phyloP scores from a whole-genome alignment of 2,329 filamentous ascomycete species.

The Beauveria medogensis region DNA sequence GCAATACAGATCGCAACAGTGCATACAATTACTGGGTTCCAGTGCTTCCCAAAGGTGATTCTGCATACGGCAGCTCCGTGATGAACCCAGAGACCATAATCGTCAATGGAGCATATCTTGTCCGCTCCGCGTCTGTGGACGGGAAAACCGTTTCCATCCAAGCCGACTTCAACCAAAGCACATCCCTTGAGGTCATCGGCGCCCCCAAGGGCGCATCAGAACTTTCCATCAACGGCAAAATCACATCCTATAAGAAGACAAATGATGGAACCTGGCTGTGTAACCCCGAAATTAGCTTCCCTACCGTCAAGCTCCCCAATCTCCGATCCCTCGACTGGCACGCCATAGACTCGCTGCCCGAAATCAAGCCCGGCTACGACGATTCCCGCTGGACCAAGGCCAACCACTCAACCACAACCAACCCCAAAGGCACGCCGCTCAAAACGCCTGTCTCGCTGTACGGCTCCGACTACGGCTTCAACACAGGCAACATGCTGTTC shows the following conservation, averaged over 20 bases:
- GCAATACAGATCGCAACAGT: slow-evolving; percentile 46
- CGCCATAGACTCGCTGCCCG: slow-evolving; percentile 62
- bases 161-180: slow-evolving; percentile 66
- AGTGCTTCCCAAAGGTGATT: slow-evolving; percentile 32
- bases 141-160: slow-evolving; percentile 52
- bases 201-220: slow-evolving; percentile 41
- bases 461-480: slow-evolving; percentile 64
- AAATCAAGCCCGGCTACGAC: slow-evolving; percentile 55
- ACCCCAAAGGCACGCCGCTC: slow-evolving; percentile 49
- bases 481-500: slow-evolving; percentile 61
- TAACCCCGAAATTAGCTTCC: slow-evolving; percentile 43
- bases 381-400: slow-evolving; percentile 60
- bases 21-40: slow-evolving; percentile 65
- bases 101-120: slow-evolving; percentile 54
- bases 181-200: slow-evolving; percentile 59
- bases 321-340: slow-evolving; percentile 58
- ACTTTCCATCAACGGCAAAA: slow-evolving; percentile 34
- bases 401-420: slow-evolving; percentile 43
- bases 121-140: slow-evolving; percentile 50
- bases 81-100: slow-evolving; percentile 42
- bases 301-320: slow-evolving; percentile 28
- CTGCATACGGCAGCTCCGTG: slow-evolving; percentile 26
- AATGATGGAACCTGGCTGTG: slow-evolving; percentile 39
- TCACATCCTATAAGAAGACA: slow-evolving; percentile 27
- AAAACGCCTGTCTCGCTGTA: slow-evolving; percentile 61